Evolutionary conservation across 2,329 filamentous ascomycete genomes (phyloP).

Genomic region (Penicillium olsonii): DNA sequence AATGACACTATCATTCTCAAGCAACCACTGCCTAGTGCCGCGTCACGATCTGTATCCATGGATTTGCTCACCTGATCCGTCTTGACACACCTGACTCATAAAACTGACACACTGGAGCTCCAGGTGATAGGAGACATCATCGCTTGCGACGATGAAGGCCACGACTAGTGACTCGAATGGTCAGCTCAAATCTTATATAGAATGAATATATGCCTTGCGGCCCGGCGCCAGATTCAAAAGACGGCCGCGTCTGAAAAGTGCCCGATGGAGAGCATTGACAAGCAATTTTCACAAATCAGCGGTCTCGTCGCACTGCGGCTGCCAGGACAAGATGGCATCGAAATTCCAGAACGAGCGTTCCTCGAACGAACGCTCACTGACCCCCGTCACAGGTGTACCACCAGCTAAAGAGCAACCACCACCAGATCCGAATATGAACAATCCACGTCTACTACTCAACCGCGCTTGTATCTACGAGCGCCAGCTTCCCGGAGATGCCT

Average conservation of each 20-base stretch:
- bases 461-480: constrained; percentile 53
- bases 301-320: constrained; percentile 6
- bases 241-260: constrained; percentile 1
- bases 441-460: constrained; percentile 40
- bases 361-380: neutral
- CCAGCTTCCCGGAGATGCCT: constrained; percentile 49
- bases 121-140: constrained; percentile 9
- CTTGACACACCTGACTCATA: constrained; percentile 1
- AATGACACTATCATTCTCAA: constrained; percentile 1
- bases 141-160: neutral
- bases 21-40: neutral
- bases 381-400: constrained; percentile 2
- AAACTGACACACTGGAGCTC: neutral
- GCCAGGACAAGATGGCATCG: constrained; percentile 9
- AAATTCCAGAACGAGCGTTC: constrained; percentile 1
- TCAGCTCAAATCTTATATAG: neutral
- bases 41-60: constrained; percentile 3
- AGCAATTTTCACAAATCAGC: constrained; percentile 7
- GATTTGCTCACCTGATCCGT: constrained; percentile 9
- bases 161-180: neutral
- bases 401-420: constrained; percentile 9
- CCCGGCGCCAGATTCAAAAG: neutral
- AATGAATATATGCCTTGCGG: neutral
- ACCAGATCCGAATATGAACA: constrained; percentile 39
- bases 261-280: constrained; percentile 18